Conservation (phyloP, 2,329 filamentous ascomycete species). For the Phialocephala subalpina region DNA sequence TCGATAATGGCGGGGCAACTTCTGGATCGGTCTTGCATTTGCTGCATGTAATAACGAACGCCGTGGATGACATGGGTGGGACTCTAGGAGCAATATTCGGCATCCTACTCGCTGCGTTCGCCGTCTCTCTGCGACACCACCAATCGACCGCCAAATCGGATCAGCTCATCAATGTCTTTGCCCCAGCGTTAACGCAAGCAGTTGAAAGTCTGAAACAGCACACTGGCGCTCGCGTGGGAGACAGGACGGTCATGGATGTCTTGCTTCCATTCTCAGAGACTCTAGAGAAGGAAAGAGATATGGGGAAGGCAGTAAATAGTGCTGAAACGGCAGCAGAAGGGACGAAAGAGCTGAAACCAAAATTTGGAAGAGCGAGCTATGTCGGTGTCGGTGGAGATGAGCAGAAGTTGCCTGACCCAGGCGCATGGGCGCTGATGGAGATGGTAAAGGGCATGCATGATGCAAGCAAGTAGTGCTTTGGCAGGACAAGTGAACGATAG, state of each 20-base stretch:
- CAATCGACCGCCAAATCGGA: slow-evolving; percentile 5
- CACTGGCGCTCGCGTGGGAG: slow-evolving; percentile 42
- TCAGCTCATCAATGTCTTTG: slow-evolving; percentile 31
- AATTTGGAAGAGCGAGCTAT: slow-evolving; percentile 61
- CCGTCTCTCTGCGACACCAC: slow-evolving; percentile 30
- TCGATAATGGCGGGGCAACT: slow-evolving; percentile 42
- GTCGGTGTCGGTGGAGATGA: slow-evolving; percentile 55
- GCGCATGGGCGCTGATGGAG: slow-evolving; percentile 58
- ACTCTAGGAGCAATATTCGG: slow-evolving; percentile 45
- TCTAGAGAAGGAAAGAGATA: slow-evolving; percentile 47
- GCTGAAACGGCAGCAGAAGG: slow-evolving; percentile 56
- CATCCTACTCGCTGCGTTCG: slow-evolving; percentile 41
- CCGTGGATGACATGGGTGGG: slow-evolving; percentile 47
- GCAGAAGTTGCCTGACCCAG: slow-evolving; percentile 59
- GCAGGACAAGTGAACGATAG: slow-evolving; percentile 3
- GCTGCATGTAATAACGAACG: slow-evolving; percentile 41
- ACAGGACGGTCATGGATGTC: slow-evolving; percentile 45
- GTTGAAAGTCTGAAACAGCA: slow-evolving; percentile 41
- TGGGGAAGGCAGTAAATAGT: slow-evolving; percentile 55
- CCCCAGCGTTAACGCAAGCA: slow-evolving; percentile 31
- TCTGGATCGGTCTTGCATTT: slow-evolving; percentile 44
- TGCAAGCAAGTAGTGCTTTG: slow-evolving; percentile 12
- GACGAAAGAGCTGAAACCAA: slow-evolving; percentile 63
- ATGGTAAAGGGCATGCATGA: slow-evolving; percentile 36
- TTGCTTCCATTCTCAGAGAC: slow-evolving; percentile 42